phyloP scores from a whole-genome alignment of 208 protist genomes.

The Leptomonas pyrrhocoris region DNA sequence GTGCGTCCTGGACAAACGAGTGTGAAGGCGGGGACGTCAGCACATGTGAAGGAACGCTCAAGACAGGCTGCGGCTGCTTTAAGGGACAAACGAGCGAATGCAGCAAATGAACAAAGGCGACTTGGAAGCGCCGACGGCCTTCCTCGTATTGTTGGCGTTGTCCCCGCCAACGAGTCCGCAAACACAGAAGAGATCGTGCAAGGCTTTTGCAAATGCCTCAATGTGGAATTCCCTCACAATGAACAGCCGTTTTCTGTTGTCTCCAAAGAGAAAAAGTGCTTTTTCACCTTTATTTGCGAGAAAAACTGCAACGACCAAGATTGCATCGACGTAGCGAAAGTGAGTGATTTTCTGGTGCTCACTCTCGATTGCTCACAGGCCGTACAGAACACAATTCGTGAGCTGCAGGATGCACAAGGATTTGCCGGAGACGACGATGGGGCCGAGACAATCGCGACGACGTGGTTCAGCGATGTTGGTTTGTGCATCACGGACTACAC shows the following conservation, averaged over 20 bases:
- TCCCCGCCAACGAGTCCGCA: slow-evolving; percentile 85
- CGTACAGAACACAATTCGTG: slow-evolving; percentile 79
- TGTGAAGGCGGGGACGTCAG: slow-evolving; percentile 48
- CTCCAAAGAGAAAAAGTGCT: slow-evolving; percentile 64
- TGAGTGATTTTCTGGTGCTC: slow-evolving; percentile 84
- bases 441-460: slow-evolving; percentile 59
- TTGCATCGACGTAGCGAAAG: slow-evolving; percentile 82
- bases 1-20: slow-evolving; percentile 40
- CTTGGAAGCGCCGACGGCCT: slow-evolving; percentile 52
- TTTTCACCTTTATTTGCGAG: slow-evolving; percentile 85
- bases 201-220: slow-evolving; percentile 56
- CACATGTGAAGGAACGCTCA: slow-evolving; percentile 53
- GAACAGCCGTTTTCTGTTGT: slow-evolving; percentile 61
- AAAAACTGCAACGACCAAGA: slow-evolving; percentile 84
- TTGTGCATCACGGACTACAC: slow-evolving; percentile 90
- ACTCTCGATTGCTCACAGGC: slow-evolving; percentile 77
- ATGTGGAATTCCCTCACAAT: slow-evolving; percentile 33
- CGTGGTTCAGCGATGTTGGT: slow-evolving; percentile 86
- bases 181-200: slow-evolving; percentile 78
- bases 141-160: slow-evolving; percentile 76
- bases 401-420: slow-evolving; percentile 50
- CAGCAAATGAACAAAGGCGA: slow-evolving; percentile 52
- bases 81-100: slow-evolving; percentile 52
- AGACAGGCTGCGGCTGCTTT: slow-evolving; percentile 50
- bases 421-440: slow-evolving; percentile 45